Evolutionary conservation across 495 filamentous ascomycete genomes (phyloP), one percentile per base, ranked within the genome.

Genomic region (Bacidia gigantensis): DNA sequence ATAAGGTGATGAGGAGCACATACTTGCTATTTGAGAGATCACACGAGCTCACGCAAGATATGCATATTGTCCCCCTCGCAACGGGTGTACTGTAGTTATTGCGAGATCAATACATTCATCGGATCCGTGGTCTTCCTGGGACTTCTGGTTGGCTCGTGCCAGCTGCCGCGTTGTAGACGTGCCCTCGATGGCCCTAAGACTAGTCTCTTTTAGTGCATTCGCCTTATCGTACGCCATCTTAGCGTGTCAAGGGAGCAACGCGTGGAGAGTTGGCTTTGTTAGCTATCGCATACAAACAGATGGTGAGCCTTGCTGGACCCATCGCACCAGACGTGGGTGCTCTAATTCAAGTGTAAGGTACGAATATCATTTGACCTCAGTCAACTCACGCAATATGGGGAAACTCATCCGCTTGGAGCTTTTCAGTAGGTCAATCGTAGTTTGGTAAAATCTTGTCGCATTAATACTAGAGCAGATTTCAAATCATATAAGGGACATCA

Each of bases 401-500:
- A 96, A 96, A 71, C 84, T 98, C 64, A 83, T 94, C 61, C 81
- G 87, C 53, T 81, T 98, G 40, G 92, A 97, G 75, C 77, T 98
- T 57, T 89, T 84, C 72, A 96, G 89, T 94, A 77, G 49, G 41
- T 18, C 35, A 43, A 35, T 38, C 3, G 1, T 38, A 12, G 11
- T 10, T 17, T 38, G 12, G 14, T 22, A 1, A n/a, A 52, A 52
- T 18, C 49, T 66, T 71, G 60, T 74, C 55, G 53, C 48, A 40
- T 54, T 38, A 11, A 35, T 14, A 35, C 5, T 7, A 35, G 14
- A 38, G 54, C 59, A 94, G 87, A 98, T 72, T 98, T 97, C 83
- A 97, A 98, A 71, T 96, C 90, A 63, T 99, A 99, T 75, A 95
- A 94, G 67, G 90, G 83, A 26, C 93, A 95, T 58, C 92, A 99